Conservation (phyloP, 192 early-diverging fungal species). For the Jimgerdemannia flammicorona region DNA sequence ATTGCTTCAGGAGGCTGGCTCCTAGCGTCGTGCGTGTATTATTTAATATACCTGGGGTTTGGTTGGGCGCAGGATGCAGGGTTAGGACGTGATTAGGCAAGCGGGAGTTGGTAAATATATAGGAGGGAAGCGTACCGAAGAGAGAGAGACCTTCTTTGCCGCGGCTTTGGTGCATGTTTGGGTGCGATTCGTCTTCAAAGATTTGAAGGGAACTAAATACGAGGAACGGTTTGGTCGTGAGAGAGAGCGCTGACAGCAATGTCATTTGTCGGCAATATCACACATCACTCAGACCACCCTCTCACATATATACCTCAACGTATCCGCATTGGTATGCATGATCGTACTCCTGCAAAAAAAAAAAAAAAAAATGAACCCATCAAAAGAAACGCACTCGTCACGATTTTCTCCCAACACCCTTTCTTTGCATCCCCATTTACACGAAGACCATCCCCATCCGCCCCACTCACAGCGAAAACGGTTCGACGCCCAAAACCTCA, state of each 20-base stretch:
- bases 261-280: no score
- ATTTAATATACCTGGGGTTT: constrained; percentile 53
- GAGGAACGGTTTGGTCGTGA: background rate
- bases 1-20: constrained; percentile 51
- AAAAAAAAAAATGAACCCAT: background rate
- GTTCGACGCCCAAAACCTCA: constrained; percentile 17
- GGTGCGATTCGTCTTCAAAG: constrained; percentile 72
- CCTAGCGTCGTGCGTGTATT: constrained; percentile 58
- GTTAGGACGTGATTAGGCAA: background rate
- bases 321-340: constrained; percentile 57
- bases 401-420: no score
- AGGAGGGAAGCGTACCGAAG: constrained; percentile 50
- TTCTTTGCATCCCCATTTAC: no score
- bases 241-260: no score
- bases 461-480: constrained; percentile 33
- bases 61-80: background rate
- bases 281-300: background rate
- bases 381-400: no score
- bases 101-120: background rate
- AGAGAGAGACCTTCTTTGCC: constrained; percentile 69
- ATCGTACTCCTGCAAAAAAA: constrained; percentile 28
- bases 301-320: constrained; percentile 39
- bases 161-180: constrained; percentile 71
- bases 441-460: no score
- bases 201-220: constrained; percentile 71